These are phyloP conservation scores for Paspalum notatum DNA, from an alignment of 176 grass and related monocot species.

Conservation along the genomic window DNA sequence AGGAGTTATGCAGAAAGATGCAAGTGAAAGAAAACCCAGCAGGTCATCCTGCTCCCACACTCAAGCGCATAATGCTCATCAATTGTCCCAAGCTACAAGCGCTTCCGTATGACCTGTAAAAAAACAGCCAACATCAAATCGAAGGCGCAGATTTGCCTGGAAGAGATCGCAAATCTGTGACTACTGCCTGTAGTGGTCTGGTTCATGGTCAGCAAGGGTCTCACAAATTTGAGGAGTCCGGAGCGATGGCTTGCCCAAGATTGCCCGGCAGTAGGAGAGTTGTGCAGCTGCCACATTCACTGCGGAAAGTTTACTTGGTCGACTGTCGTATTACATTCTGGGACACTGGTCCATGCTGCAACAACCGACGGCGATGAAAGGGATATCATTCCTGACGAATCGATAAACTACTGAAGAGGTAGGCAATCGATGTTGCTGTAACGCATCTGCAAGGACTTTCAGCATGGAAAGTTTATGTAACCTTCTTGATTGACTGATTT, in stretches of 20 bases:
- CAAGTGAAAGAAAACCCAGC: background rate
- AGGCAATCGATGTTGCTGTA: background rate
- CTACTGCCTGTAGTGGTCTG: background rate
- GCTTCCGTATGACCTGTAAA: background rate
- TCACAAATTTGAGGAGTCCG: background rate
- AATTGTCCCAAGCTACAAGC: background rate
- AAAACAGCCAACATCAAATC: background rate
- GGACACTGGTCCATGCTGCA: background rate
- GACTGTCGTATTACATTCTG: background rate
- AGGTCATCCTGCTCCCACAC: background rate
- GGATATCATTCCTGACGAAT: background rate
- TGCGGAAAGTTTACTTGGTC: background rate
- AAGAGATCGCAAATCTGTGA: background rate
- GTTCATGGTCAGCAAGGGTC: background rate
- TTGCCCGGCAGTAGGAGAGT: background rate
- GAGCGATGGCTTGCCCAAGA: background rate
- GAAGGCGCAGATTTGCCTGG: background rate
- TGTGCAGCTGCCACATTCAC: background rate
- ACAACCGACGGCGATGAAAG: conserved; percentile 3
- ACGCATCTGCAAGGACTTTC: background rate
- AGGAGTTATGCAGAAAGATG: background rate
- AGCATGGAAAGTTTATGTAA: conserved; percentile 8
- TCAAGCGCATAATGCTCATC: background rate
- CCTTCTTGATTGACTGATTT: background rate
- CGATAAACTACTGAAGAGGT: conserved; percentile 3